Conservation (phyloP, 2,329 filamentous ascomycete genomes). For the Trichoderma sp. region DNA sequence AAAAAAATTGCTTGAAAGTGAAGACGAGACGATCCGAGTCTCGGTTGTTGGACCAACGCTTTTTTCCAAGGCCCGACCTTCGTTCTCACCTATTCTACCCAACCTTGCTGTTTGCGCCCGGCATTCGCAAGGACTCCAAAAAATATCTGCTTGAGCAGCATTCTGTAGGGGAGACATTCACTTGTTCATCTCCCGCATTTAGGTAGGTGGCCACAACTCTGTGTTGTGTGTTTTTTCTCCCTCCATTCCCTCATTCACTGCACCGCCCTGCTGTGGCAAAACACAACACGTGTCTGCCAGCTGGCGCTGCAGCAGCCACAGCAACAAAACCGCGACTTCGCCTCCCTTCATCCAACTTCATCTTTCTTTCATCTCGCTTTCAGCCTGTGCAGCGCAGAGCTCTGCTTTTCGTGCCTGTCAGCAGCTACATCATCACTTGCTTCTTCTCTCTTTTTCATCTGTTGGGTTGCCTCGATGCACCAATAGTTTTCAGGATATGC, state of each 20-base stretch:
- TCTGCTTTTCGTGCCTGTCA: neutral
- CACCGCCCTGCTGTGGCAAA: slow-evolving; percentile 5
- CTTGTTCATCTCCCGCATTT: slow-evolving; percentile 90
- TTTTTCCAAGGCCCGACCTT: slow-evolving; percentile 14
- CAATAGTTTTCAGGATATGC: neutral
- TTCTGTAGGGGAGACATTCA: slow-evolving; percentile 87
- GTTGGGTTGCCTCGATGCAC: neutral
- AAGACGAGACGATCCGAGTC: slow-evolving; percentile 32
- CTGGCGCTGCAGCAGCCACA: neutral
- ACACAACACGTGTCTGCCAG: slow-evolving; percentile 10
- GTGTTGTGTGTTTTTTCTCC: neutral
- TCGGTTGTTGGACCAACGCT: slow-evolving; percentile 18
- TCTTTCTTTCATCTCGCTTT: slow-evolving; percentile 27
- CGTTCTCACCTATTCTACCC: slow-evolving; percentile 16
- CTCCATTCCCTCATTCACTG: slow-evolving; percentile 25
- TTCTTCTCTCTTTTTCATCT: neutral
- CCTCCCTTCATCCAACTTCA: slow-evolving; percentile 26
- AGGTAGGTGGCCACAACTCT: slow-evolving; percentile 50
- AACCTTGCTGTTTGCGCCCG: slow-evolving; percentile 26
- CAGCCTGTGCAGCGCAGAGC: slow-evolving; percentile 2
- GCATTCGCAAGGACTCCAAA: slow-evolving; percentile 26
- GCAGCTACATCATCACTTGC: neutral
- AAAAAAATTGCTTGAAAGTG: slow-evolving; percentile 31
- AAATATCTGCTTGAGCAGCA: slow-evolving; percentile 37
- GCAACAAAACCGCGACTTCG: slow-evolving; percentile 30